phyloP scores from a whole-genome alignment of 805 yeast species.

The Diddensiella caesifluorescens region DNA sequence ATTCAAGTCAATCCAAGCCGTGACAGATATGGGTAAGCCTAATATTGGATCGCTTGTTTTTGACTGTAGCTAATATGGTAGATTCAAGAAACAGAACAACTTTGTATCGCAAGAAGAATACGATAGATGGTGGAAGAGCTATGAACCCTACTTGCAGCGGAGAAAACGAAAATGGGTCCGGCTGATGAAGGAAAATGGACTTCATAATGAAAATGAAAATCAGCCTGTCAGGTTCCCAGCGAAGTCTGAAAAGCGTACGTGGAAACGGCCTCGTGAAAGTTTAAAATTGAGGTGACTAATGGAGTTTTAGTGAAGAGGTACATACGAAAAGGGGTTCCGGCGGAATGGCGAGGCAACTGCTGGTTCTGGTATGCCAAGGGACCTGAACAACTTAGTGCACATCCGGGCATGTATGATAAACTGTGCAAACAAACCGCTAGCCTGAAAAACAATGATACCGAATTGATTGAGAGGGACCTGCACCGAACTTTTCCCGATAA shows the following conservation, averaged over 20 bases:
- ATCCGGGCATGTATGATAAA: conserved; percentile 68
- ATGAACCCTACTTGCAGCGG: conserved; percentile 55
- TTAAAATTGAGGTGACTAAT: neutral
- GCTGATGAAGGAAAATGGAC: conserved; percentile 63
- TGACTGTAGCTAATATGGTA: neutral
- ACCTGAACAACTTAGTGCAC: conserved; percentile 58
- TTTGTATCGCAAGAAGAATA: conserved; percentile 52
- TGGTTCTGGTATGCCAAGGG: conserved; percentile 97
- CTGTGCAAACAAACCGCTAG: conserved; percentile 54
- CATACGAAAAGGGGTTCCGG: conserved; percentile 88
- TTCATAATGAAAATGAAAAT: conserved; percentile 40
- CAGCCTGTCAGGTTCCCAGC: conserved; percentile 35
- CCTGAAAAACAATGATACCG: conserved; percentile 67
- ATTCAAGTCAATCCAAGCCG: conserved; percentile 20
- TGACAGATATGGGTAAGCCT: conserved; percentile 66
- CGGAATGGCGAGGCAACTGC: conserved; percentile 95
- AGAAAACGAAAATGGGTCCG: conserved; percentile 74
- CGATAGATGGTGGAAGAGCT: conserved; percentile 69
- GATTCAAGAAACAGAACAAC: conserved; percentile 59
- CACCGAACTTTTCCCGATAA: conserved; percentile 96
- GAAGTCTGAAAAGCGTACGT: conserved; percentile 23
- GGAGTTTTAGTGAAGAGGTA: conserved; percentile 51
- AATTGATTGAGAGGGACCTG: conserved; percentile 89
- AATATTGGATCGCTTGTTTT: neutral
- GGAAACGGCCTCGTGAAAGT: neutral